phyloP scores from a whole-genome alignment of 2,329 filamentous ascomycete species.

The Aotearoamyces nothofagi region DNA sequence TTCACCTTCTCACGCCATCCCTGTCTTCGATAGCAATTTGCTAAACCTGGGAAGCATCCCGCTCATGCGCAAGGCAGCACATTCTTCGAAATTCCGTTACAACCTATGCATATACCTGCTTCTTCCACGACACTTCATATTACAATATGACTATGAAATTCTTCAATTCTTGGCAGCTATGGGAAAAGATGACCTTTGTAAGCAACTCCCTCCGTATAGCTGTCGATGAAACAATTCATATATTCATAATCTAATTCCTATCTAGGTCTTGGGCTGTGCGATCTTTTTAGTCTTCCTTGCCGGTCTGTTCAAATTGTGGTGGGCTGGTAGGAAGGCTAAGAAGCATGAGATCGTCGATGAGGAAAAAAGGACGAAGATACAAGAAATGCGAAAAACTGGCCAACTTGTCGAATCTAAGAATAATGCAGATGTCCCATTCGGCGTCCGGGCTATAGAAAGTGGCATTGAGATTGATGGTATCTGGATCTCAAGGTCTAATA shows the following conservation, averaged over 20 bases:
- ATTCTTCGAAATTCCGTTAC: no score
- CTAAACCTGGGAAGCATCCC: no score
- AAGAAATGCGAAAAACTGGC: conserved; percentile 38
- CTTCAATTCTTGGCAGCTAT: conserved; percentile 59
- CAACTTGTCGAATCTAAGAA: conserved; percentile 16
- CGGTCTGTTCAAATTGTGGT: conserved; percentile 53
- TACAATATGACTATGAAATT: conserved; percentile 29
- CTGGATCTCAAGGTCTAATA: conserved; percentile 35
- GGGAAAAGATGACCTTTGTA: conserved; percentile 86
- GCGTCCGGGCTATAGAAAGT: conserved; percentile 69
- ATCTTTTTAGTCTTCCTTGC: conserved; percentile 56
- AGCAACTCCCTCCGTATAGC: no score
- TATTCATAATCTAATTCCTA: no score
- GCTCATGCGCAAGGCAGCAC: no score
- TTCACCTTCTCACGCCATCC: no score
- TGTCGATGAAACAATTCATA: no score
- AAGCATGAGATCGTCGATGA: conserved; percentile 51
- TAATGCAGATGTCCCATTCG: conserved; percentile 62
- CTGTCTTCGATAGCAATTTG: no score
- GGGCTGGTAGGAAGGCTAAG: conserved; percentile 36
- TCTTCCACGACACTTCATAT: no score
- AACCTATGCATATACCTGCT: no score
- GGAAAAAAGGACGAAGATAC: conserved; percentile 39
- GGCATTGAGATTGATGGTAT: conserved; percentile 78
- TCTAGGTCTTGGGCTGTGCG: conserved; percentile 53